These are phyloP conservation scores for Przewalskia tangutica DNA, from an alignment of 257 asterid species.

Conservation along the genomic window DNA sequence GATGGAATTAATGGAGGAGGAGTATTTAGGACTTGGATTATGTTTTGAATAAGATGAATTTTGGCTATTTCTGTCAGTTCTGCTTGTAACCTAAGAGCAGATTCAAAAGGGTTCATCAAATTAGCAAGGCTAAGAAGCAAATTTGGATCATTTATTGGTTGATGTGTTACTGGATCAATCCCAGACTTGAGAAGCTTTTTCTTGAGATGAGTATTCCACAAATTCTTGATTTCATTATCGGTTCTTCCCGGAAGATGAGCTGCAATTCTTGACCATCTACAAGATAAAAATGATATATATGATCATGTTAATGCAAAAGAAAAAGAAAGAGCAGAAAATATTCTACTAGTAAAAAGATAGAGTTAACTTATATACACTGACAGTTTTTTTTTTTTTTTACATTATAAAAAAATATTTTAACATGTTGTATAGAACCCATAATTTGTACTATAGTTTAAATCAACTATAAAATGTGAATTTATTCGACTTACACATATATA, in stretches of 20 bases:
- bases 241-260: conserved; percentile 52
- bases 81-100: conserved; percentile 15
- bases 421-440: not conserved
- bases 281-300: not conserved
- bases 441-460: no score
- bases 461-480: no score
- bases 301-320: not conserved
- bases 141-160: conserved; percentile 19
- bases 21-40: conserved; percentile 25
- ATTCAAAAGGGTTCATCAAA: conserved; percentile 13
- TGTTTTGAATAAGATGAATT: conserved; percentile 20
- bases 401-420: no score
- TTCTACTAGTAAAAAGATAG: not conserved
- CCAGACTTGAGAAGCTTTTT: conserved; percentile 43
- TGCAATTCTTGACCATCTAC: conserved; percentile 65
- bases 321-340: not conserved
- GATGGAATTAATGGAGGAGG: conserved; percentile 14
- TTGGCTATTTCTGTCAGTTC: conserved; percentile 21
- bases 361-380: not conserved
- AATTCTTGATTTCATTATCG: conserved; percentile 63
- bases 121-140: conserved; percentile 18
- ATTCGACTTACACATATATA: no score
- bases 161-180: conserved; percentile 50
- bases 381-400: not conserved
- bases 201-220: conserved; percentile 49